phyloP scores from a whole-genome alignment of 2,329 filamentous ascomycete species.

The Tolypocladium guangdongense region DNA sequence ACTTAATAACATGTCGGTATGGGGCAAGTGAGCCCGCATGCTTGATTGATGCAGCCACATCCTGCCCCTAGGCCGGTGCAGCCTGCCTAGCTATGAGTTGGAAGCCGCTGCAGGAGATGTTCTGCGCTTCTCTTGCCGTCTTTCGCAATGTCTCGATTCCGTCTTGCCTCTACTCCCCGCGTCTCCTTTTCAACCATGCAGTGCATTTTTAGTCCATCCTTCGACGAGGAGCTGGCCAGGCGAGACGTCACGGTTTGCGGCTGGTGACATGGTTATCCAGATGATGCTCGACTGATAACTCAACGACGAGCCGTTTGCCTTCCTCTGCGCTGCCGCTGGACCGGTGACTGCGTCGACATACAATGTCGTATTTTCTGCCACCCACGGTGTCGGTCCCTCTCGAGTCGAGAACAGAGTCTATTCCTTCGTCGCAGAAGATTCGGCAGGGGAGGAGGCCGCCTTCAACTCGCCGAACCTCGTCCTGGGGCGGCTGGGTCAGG shows the following conservation, averaged over 20 bases:
- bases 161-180: neutral
- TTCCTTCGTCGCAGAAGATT: neutral
- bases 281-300: neutral
- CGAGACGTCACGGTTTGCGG: neutral
- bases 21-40: neutral
- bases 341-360: neutral
- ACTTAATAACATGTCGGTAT: no score
- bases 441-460: neutral
- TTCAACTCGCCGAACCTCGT: constrained; percentile 8
- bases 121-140: neutral
- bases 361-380: constrained; percentile 12
- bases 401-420: constrained; percentile 5
- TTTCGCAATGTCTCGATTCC: no score
- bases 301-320: neutral
- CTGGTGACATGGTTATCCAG: no score
- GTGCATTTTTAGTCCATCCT: neutral
- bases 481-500: constrained; percentile 29
- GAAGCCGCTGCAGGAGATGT: neutral
- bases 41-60: neutral
- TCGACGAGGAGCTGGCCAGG: neutral
- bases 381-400: constrained; percentile 7
- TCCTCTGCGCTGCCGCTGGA: neutral
- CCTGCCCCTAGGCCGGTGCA: neutral
- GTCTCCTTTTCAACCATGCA: neutral
- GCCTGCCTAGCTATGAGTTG: neutral